Evolutionary conservation across 2,329 filamentous ascomycete genomes (phyloP).

Genomic region (Aspergillus floridensis): DNA sequence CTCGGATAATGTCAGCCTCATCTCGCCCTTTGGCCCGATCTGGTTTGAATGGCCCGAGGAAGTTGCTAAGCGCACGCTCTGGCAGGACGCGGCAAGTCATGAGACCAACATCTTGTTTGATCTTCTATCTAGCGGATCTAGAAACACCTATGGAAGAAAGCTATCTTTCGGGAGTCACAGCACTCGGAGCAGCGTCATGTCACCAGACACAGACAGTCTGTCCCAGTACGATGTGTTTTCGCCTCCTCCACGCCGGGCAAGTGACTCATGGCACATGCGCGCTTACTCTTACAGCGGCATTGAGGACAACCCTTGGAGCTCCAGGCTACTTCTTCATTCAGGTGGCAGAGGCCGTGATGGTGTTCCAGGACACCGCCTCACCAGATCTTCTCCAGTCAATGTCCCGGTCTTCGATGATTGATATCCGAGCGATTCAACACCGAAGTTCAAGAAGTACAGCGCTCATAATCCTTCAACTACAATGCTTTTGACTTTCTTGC

Average conservation of each 20-base stretch:
- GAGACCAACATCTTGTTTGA: conserved; percentile 23
- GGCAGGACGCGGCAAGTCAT: conserved; percentile 22
- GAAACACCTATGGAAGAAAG: conserved; percentile 7
- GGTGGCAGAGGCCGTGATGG: conserved; percentile 3
- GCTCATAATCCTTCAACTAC: background rate
- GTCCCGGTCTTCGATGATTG: conserved; percentile 12
- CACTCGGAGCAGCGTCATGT: conserved; percentile 1
- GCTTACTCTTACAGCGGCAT: background rate
- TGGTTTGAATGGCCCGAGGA: conserved; percentile 29
- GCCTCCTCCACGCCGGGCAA: conserved; percentile 13
- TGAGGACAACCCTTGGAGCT: conserved; percentile 12
- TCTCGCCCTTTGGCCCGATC: conserved; percentile 28
- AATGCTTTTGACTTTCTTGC: background rate
- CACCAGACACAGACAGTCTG: conserved; percentile 1
- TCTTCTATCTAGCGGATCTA: conserved; percentile 23
- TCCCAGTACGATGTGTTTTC: conserved; percentile 8
- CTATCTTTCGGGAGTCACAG: conserved; percentile 1
- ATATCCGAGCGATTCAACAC: background rate
- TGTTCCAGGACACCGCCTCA: conserved; percentile 19
- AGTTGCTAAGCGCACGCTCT: conserved; percentile 15
- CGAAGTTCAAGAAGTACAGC: too few relatives aligned
- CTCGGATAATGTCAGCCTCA: conserved; percentile 11
- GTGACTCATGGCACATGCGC: background rate
- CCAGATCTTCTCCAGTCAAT: conserved; percentile 23
- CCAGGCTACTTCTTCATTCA: conserved; percentile 14